Conservation (phyloP, 345 rosid genomes). For the Schrenkiella parvula region DNA sequence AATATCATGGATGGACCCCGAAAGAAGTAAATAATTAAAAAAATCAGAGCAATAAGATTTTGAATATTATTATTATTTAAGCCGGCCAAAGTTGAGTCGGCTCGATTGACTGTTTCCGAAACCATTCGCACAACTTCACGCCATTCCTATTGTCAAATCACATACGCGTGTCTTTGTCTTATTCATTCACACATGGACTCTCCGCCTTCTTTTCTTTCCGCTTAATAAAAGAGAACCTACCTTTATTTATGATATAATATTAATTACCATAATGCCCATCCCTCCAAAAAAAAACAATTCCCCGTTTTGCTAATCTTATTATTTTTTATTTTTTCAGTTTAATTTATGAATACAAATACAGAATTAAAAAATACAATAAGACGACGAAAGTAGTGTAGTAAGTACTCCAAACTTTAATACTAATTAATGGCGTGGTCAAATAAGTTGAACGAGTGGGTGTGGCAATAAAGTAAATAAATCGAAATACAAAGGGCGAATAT, state of each 20-base stretch:
- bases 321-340: not conserved
- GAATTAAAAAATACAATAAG: too few relatives aligned
- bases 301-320: not conserved
- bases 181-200: constrained; percentile 14
- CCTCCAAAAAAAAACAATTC: not conserved
- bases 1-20: not conserved
- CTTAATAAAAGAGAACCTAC: not conserved
- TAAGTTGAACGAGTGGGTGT: constrained; percentile 14
- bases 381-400: not conserved
- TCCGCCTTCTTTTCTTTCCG: constrained; percentile 1
- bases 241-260: not conserved
- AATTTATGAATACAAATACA: not conserved
- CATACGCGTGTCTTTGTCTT: not conserved
- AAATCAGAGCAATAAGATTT: not conserved
- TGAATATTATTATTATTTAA: not conserved
- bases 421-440: constrained; percentile 3
- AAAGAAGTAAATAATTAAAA: not conserved
- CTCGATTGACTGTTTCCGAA: constrained; percentile 14
- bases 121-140: not conserved
- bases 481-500: not conserved
- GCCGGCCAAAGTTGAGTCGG: constrained; percentile 30
- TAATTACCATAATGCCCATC: not conserved
- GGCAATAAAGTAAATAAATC: not conserved
- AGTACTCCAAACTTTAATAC: not conserved
- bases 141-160: constrained; percentile 1